Evolutionary conservation across 495 filamentous ascomycete species (phyloP).

Genomic region (Penicillium goetzii): DNA sequence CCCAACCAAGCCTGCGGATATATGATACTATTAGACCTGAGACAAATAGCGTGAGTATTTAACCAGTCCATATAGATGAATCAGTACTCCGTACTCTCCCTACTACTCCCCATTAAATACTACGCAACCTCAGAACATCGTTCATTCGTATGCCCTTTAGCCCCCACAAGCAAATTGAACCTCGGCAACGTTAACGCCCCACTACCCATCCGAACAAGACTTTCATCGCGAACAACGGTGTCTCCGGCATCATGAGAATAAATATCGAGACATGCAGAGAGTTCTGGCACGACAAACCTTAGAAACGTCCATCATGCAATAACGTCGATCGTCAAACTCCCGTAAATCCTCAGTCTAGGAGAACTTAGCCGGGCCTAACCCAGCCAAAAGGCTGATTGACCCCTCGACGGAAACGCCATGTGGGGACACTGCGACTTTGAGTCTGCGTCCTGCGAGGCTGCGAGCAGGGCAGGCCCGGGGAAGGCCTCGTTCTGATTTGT

Average conservation of each 20-base stretch:
- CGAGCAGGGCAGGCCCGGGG: not conserved
- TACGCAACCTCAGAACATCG: not conserved
- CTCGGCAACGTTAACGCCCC: conserved; percentile 5
- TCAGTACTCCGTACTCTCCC: no score
- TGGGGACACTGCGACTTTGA: not conserved
- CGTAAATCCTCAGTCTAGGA: not conserved
- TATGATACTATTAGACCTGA: no score
- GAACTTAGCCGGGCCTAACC: not conserved
- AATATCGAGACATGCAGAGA: not conserved
- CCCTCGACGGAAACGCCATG: not conserved
- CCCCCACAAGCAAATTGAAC: not conserved
- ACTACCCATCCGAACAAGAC: not conserved
- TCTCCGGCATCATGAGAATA: no score
- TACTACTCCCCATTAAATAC: not conserved
- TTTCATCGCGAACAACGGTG: not conserved
- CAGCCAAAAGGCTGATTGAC: not conserved
- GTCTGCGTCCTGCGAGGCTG: not conserved
- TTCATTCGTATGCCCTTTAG: not conserved
- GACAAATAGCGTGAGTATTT: no score
- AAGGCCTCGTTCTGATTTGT: conserved; percentile 1
- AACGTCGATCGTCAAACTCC: not conserved
- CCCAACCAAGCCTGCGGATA: no score
- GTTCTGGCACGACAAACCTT: not conserved
- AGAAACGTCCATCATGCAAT: not conserved
- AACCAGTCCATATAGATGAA: no score